Conservation (phyloP, 352 stramenopile species). For the Pythium apleroticum region DNA sequence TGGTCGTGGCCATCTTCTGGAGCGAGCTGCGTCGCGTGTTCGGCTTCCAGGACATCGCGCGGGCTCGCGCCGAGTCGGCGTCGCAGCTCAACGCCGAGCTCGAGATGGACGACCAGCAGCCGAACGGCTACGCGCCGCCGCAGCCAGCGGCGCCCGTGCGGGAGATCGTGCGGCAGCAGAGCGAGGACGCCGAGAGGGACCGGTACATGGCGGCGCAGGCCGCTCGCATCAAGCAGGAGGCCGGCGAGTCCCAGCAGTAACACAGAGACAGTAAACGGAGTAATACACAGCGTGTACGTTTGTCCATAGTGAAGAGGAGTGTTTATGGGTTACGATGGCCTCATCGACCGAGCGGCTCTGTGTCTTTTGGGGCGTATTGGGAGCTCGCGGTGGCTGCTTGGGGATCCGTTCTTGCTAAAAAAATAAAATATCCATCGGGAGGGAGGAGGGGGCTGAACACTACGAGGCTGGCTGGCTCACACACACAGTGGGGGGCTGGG, state of each 20-base stretch:
- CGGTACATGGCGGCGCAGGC: neutral
- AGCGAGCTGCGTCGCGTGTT: conserved; percentile 52
- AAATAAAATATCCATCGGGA: conserved; percentile 30
- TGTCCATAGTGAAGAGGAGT: neutral
- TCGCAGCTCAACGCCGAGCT: conserved; percentile 60
- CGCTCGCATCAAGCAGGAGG: neutral
- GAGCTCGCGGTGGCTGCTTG: neutral
- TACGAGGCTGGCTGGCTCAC: too few species aligned
- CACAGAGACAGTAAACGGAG: too few species aligned
- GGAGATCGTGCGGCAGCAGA: neutral
- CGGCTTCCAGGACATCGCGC: conserved; percentile 68
- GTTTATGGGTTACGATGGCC: neutral
- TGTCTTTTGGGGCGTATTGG: neutral
- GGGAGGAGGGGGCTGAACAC: neutral
- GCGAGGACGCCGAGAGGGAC: neutral
- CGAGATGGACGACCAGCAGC: conserved; percentile 28
- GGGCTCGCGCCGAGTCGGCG: conserved; percentile 58
- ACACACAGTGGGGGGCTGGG: neutral
- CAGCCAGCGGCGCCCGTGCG: neutral
- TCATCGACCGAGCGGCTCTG: neutral
- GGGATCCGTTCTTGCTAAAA: neutral
- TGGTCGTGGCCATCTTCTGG: conserved; percentile 57
- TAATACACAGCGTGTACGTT: neutral
- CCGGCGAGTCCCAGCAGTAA: neutral
- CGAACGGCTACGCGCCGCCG: neutral